Base-by-base conservation (phyloP, 345 rosid genomes). In the Raphanus raphanistrum region DNA sequence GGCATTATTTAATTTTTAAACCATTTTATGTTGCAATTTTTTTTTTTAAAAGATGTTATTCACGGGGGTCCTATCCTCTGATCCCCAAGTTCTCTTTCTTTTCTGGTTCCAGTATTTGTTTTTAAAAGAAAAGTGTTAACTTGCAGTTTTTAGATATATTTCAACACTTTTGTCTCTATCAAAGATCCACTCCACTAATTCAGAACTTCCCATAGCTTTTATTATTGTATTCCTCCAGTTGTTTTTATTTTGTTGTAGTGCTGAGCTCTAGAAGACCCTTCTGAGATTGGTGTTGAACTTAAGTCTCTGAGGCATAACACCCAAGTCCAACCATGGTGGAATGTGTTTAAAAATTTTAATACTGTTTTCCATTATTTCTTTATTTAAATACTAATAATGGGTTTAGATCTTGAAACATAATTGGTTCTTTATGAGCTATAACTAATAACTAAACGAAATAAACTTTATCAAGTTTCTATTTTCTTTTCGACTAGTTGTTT, bases 11-110 rank as follows among this genome's bases (percentile, higher is more conserved):
- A 50, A 13, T 50, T 50, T 50, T 5, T n/a, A 12, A 50, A 50
- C 55, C 55, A 50, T 50, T n/a, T 50, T 50, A n/a, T 50, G 55
- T 50, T n/a, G 21, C 55, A n/a, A 28, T 28, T 65, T 21, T 54
- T 9, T n/a, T 12, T 45, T 12, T 48, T 4, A n/a, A n/a, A 4
- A 55, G 28, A 25, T 57, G 13, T 58, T 9, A 25, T 55, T 58
- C 29, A 10, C 48, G 13, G 16, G 72, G 81, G 76, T 65, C 73
- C 63, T 72, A 70, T 71, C 28, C 64, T 73, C 70, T 67, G 78
- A 79, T 79, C 82, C 77, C 73, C 74, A 78, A 79, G 70, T n/a
- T 67, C 48, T 72, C 58, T 72, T 66, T 66, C 35, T 66, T 78
- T 73, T 67, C 64, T 41, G 27, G 48, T 59, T 72, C 43, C 33